Evolutionary conservation across 805 yeast species (phyloP), one percentile per base, ranked within the genome.

Genomic region (Lachancea waltii): DNA sequence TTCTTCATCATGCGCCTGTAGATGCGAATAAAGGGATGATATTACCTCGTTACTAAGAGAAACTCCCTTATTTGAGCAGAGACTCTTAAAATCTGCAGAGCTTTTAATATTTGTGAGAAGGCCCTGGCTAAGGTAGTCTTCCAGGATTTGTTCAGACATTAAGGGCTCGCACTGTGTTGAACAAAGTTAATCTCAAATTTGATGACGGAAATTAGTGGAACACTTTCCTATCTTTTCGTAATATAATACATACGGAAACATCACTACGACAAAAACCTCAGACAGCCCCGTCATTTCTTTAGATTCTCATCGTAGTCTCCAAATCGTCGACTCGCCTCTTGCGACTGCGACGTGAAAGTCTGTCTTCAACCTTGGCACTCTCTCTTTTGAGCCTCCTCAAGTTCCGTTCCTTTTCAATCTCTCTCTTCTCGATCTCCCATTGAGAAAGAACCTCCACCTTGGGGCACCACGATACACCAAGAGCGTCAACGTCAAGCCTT

Each of bases 341-440:
- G 14, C 66, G 62, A 48, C 69, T 63, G 49, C 68, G 62, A 49
- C 68, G 62, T 8, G 54, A 45, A 30, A 59, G 41, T 28, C 73
- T 73, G 41, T 74, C 80, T 36, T 77, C 80, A 35, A 82, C 75
- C 43, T 86, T 68, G 67, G 85, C 79, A 7, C 87, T 79, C 58
- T 92, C 97, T 63, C 98, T 77, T 68, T 94, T 90, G 56, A 89
- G 70, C 56, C 98, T 77, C 62, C 98, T 76, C 44, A 86, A 71
- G 56, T 84, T 87, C 60, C 97, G 74, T 51, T 89, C 96, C 54
- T 94, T 79, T 63, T 92, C 98, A 49, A 87, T 86, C 58, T 92
- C 97, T 48, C 97, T 74, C 63, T 82, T 81, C 56, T 90, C 97
- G 41, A 92, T 85, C 61, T 92, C 98, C 75, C 89, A 86, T 38